Evolutionary conservation across 2,329 filamentous ascomycete species (phyloP).

Genomic region (Trichoderma guizhouense): DNA sequence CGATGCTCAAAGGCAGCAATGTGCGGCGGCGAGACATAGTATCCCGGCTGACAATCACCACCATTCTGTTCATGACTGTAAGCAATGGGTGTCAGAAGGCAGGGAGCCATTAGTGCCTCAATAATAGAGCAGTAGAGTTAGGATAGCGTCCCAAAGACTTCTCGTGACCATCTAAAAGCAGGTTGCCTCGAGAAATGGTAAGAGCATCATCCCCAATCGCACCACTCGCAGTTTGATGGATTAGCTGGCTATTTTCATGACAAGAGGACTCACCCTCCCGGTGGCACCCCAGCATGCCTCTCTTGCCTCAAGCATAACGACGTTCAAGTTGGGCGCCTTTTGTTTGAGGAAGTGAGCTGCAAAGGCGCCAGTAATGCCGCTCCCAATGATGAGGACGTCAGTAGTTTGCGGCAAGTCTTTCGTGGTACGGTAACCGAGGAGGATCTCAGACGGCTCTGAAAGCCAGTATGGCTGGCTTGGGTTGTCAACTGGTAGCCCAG

Average conservation of each 20-base stretch:
- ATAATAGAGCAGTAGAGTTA: too few relatives aligned
- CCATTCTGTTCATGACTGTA: not conserved
- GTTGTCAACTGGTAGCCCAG: not conserved
- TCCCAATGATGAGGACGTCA: not conserved
- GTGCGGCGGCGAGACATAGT: not conserved
- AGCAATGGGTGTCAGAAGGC: not conserved
- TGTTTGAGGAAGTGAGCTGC: not conserved
- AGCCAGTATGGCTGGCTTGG: not conserved
- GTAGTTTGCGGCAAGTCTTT: not conserved
- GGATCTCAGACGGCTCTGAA: not conserved
- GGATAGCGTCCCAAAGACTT: fast-evolving
- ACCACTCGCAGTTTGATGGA: not conserved
- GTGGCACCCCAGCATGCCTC: not conserved
- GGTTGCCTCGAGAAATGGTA: fast-evolving
- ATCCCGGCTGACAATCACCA: not conserved
- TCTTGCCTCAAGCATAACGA: not conserved
- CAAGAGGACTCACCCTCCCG: not conserved
- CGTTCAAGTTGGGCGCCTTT: not conserved
- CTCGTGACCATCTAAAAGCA: not conserved
- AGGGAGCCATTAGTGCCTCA: too few relatives aligned
- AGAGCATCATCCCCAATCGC: not conserved
- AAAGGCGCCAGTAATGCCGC: not conserved
- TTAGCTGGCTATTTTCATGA: fast-evolving
- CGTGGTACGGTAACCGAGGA: not conserved
- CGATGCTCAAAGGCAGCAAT: not conserved